Evolutionary conservation across 495 filamentous ascomycete species (phyloP).

Genomic region (Tuber borchii): DNA sequence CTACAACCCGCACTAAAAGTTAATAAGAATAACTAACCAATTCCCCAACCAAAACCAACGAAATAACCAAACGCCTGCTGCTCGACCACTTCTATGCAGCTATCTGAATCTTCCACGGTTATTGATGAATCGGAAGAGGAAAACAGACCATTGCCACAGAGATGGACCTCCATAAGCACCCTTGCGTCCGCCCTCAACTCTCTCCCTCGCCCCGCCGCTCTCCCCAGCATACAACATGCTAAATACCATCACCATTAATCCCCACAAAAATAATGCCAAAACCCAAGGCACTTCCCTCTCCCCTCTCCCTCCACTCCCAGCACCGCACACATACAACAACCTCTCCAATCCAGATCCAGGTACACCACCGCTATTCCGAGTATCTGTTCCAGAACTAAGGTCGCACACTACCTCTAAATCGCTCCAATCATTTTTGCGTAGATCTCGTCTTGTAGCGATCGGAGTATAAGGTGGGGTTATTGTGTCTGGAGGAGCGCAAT

Average conservation of each 20-base stretch:
- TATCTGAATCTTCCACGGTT: background rate
- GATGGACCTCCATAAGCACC: background rate
- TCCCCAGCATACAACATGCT: background rate
- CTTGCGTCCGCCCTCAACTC: background rate
- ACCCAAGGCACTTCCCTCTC: background rate
- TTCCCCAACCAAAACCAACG: constrained; percentile 6
- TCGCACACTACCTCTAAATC: background rate
- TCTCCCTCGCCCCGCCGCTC: background rate
- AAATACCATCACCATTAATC: background rate
- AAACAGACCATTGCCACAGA: background rate
- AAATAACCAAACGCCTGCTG: background rate
- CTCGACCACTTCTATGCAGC: background rate
- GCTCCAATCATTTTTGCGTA: background rate
- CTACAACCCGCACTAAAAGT: background rate
- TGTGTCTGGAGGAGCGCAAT: background rate
- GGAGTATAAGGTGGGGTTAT: background rate
- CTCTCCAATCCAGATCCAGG: background rate
- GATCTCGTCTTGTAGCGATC: background rate
- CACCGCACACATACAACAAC: background rate
- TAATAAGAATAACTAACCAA: constrained; percentile 9
- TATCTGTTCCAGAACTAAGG: background rate
- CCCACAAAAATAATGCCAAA: background rate
- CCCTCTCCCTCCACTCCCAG: background rate
- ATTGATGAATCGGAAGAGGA: background rate
- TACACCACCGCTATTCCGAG: background rate